Evolutionary conservation across 2,329 filamentous ascomycete species (phyloP), one percentile per base, ranked within the genome.

Genomic region (Xylaria polymorpha): DNA sequence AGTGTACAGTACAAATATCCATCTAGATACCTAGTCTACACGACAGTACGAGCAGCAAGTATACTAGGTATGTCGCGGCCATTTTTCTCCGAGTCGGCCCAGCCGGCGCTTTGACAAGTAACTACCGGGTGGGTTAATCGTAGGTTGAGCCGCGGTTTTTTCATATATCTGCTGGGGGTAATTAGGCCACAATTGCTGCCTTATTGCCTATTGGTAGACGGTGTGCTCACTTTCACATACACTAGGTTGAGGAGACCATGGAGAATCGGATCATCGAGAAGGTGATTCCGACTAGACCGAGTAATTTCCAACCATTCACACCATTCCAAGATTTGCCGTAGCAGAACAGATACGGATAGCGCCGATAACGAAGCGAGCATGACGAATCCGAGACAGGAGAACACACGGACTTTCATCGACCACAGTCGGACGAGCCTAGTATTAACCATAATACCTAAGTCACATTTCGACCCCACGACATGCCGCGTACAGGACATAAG

Each of bases 231-330:
- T 15, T 88, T 94, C 12, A 87, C 86, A 29, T 22, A 79, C 97
- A 20, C 25, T 96, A 94, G 82, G 88, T 98, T 41, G 91, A 97
- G 69, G 96, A 99, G 82, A 97, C 93, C 18, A 81, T 95, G 37
- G 91, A 94, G 18, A 74, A 77, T 1, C 25, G 25, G 25, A 29
- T 29, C 25, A 29, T 29, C 67, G 70, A 20, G 77, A 72, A 2
- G 67, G 73, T 1, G 68, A 77, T 0, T 66, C 78, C 1, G 74
- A 70, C 1, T 81, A 79, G 80, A 15, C 77, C 0, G 77, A 78
- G 35, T 73, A 68, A 39, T 73, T 78, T 35, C 66, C 76, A 37
- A 71, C 69, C n/a, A 62, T 12, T 70, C 73, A 25, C 69, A 74
- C n/a, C 71, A 63, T 12, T 73, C 75, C 14, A 77, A 74, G 75